Percentiles rank a stretch among this genome's conserved stretches.
Evolutionary conservation across 2,329 filamentous ascomycete genomes (phyloP).

Genomic region (Cadophora sp.): DNA sequence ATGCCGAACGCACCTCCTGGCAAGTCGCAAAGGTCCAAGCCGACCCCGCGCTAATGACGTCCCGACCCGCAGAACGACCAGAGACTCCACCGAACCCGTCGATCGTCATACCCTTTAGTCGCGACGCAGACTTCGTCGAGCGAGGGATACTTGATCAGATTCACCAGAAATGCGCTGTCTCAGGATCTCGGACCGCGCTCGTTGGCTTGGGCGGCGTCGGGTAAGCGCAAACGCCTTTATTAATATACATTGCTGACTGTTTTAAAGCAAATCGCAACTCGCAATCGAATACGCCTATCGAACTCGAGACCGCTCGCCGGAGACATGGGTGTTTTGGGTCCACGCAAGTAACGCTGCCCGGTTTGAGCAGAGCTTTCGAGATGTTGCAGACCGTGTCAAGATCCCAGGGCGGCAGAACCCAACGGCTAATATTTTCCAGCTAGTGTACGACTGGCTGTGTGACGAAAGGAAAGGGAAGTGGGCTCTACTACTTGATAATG

Average conservation of each 20-base stretch:
- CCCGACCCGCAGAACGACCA: too few relatives aligned
- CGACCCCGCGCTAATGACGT: too few relatives aligned
- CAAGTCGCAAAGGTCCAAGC: too few relatives aligned
- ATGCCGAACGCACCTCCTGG: too few relatives aligned
- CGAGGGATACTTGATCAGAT: too few relatives aligned
- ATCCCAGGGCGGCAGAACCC: slow-evolving; percentile 43
- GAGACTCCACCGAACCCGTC: too few relatives aligned
- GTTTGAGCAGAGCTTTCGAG: slow-evolving; percentile 46
- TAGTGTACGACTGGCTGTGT: slow-evolving; percentile 43
- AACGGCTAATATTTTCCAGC: slow-evolving; percentile 43
- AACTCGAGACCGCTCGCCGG: slow-evolving; percentile 35
- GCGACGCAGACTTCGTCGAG: too few relatives aligned
- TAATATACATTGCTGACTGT: slow-evolving; percentile 25
- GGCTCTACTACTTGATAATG: slow-evolving; percentile 49
- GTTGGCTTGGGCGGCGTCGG: background rate
- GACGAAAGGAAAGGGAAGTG: slow-evolving; percentile 40
- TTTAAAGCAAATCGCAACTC: slow-evolving; percentile 46
- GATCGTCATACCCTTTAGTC: too few relatives aligned
- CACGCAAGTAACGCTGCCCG: too few relatives aligned
- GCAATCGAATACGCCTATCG: slow-evolving; percentile 48
- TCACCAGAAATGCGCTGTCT: too few relatives aligned
- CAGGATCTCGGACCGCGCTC: too few relatives aligned
- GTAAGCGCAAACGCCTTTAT: slow-evolving; percentile 3
- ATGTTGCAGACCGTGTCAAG: slow-evolving; percentile 45
- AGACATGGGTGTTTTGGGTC: slow-evolving; percentile 47